Evolutionary conservation across 768 basidiomycete genomes (phyloP).

Genomic region (Tylopilus sp.): DNA sequence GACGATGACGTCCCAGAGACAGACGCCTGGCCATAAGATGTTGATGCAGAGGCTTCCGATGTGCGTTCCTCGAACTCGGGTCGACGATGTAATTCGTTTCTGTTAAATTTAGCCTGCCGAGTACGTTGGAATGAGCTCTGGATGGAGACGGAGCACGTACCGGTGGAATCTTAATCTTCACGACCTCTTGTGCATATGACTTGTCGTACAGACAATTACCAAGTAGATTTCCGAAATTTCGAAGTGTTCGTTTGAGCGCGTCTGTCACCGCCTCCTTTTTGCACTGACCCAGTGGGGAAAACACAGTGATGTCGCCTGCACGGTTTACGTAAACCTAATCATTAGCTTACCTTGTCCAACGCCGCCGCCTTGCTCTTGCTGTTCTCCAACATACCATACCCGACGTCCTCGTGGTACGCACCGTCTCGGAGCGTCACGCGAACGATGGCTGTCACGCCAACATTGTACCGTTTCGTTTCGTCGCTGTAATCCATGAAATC

Average conservation of each 20-base stretch:
- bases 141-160: constrained; percentile 43
- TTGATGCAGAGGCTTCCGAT: constrained; percentile 18
- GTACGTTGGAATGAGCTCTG: not conserved
- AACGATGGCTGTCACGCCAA: constrained; percentile 82
- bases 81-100: constrained; percentile 61
- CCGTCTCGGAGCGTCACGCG: constrained; percentile 88
- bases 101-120: constrained; percentile 54
- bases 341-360: constrained; percentile 79
- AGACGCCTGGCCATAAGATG: not conserved
- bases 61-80: constrained; percentile 61
- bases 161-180: constrained; percentile 80
- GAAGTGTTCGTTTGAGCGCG: constrained; percentile 83
- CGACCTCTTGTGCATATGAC: constrained; percentile 75
- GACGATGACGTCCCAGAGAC: not conserved
- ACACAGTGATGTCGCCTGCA: constrained; percentile 2
- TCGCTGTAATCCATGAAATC: constrained; percentile 78
- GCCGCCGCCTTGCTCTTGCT: constrained; percentile 79
- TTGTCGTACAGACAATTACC: constrained; percentile 99
- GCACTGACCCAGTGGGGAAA: constrained; percentile 50
- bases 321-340: not conserved
- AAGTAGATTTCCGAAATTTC: constrained; percentile 90
- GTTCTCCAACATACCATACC: constrained; percentile 87
- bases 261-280: constrained; percentile 99
- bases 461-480: constrained; percentile 58
- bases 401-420: constrained; percentile 88